These are phyloP conservation scores for Torrubiellomyces zombiae DNA, from an alignment of 2,329 filamentous ascomycete species.

Conservation along the genomic window DNA sequence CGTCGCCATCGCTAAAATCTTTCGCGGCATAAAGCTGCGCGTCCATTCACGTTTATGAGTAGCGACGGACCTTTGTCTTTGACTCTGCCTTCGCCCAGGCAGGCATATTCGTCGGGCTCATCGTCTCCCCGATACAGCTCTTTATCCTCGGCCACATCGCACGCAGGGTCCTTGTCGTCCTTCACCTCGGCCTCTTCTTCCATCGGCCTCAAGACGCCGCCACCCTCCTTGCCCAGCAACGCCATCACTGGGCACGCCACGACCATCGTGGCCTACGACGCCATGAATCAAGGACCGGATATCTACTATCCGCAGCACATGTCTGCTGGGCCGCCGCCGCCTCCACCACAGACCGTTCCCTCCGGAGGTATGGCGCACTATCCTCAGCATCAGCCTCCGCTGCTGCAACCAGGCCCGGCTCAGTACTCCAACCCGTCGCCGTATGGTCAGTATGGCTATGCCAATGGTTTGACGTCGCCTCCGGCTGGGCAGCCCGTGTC, in stretches of 20 bases:
- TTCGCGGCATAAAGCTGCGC: too few relatives aligned
- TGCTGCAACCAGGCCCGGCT: conserved; percentile 54
- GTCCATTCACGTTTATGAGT: conserved; percentile 48
- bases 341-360: conserved; percentile 61
- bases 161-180: conserved; percentile 35
- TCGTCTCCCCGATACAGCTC: conserved; percentile 65
- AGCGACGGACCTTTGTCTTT: conserved; percentile 56
- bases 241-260: conserved; percentile 15
- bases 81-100: conserved; percentile 50
- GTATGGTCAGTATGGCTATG: conserved; percentile 57
- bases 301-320: conserved; percentile 78
- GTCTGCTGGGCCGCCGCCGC: conserved; percentile 57
- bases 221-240: conserved; percentile 45
- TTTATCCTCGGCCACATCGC: conserved; percentile 42
- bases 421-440: conserved; percentile 47
- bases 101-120: conserved; percentile 53
- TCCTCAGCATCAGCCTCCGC: conserved; percentile 58
- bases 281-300: conserved; percentile 76
- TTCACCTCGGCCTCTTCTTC: conserved; percentile 38
- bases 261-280: conserved; percentile 18
- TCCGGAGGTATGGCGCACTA: conserved; percentile 62
- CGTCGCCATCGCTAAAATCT: too few relatives aligned
- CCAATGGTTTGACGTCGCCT: conserved; percentile 68
- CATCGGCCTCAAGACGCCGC: conserved; percentile 61
- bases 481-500: conserved; percentile 51